Conservation (phyloP, 495 filamentous ascomycete species). For the Corynascus novoguineensis region DNA sequence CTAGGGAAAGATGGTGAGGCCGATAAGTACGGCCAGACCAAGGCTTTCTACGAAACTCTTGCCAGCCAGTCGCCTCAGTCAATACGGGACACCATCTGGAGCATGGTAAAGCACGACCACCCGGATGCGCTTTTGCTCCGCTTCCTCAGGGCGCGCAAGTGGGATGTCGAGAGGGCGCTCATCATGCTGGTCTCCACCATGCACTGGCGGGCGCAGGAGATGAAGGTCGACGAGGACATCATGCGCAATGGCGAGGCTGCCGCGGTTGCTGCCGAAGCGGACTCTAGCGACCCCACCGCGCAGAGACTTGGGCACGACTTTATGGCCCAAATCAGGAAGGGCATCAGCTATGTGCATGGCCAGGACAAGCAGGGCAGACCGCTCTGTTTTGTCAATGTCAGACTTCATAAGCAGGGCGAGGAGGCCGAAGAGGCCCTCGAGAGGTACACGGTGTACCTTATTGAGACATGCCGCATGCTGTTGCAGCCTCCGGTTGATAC, state of each 20-base stretch:
- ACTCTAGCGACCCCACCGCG: constrained; percentile 44
- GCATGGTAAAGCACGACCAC: constrained; percentile 93
- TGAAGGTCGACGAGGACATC: constrained; percentile 82
- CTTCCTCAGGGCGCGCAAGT: constrained; percentile 90
- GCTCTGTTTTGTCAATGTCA: constrained; percentile 78
- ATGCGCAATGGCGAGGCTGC: constrained; percentile 70
- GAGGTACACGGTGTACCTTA: constrained; percentile 85
- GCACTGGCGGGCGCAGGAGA: constrained; percentile 77
- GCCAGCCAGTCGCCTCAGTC: constrained; percentile 69
- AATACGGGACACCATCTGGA: constrained; percentile 81
- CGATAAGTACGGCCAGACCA: constrained; percentile 89
- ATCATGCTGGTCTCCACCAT: constrained; percentile 94
- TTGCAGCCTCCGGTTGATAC: constrained; percentile 78
- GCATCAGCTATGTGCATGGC: constrained; percentile 94
- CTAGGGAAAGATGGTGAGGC: constrained; percentile 52
- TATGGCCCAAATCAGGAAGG: constrained; percentile 74
- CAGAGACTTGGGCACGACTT: constrained; percentile 73
- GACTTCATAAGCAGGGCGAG: constrained; percentile 73
- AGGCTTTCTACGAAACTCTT: constrained; percentile 76
- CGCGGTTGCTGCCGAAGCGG: constrained; percentile 55
- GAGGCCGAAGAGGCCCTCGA: constrained; percentile 78
- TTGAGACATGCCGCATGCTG: constrained; percentile 86
- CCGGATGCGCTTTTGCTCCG: constrained; percentile 83
- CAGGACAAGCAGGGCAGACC: constrained; percentile 78
- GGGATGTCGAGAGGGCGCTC: constrained; percentile 88